Conservation (phyloP, 352 stramenopile species). For the Pythium myriotylum region DNA sequence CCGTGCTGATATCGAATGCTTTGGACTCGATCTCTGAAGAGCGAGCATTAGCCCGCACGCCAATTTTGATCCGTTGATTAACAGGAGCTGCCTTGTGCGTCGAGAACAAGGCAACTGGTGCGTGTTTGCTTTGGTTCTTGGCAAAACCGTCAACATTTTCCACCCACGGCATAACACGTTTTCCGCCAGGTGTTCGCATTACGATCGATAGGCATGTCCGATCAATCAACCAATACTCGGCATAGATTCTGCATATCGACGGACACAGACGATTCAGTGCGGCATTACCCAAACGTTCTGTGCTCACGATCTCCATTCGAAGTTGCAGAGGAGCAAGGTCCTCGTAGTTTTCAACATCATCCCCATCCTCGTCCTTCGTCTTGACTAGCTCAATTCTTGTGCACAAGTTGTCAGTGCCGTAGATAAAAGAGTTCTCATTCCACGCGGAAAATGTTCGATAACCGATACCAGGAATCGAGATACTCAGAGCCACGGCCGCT, state of each 20-base stretch:
- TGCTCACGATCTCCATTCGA: conserved; percentile 29
- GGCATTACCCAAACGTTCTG: conserved; percentile 14
- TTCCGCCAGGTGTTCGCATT: conserved; percentile 68
- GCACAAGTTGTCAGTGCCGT: conserved; percentile 63
- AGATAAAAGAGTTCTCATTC: conserved; percentile 65
- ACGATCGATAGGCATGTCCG: conserved; percentile 70
- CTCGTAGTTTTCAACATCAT: background rate
- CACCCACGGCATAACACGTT: conserved; percentile 42
- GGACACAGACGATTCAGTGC: conserved; percentile 41
- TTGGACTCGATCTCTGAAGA: conserved; percentile 69
- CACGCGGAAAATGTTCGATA: conserved; percentile 56
- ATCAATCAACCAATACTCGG: conserved; percentile 87
- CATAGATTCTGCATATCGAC: conserved; percentile 71
- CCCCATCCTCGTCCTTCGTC: conserved; percentile 19
- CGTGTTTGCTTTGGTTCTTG: conserved; percentile 24
- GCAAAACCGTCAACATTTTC: conserved; percentile 20
- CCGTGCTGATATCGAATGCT: conserved; percentile 76
- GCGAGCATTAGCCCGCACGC: conserved; percentile 37
- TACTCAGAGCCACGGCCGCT: conserved; percentile 68
- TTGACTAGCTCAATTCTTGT: conserved; percentile 62
- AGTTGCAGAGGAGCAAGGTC: conserved; percentile 18
- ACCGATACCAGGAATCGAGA: conserved; percentile 69
- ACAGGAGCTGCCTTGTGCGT: conserved; percentile 62
- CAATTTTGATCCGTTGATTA: conserved; percentile 68
- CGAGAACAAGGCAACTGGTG: conserved; percentile 77